A percentile compares a stretch with the other conserved stretches of the same genome.
phyloP scores from a whole-genome alignment of 306 rosid species.

The Pterocarpus santalinus region DNA sequence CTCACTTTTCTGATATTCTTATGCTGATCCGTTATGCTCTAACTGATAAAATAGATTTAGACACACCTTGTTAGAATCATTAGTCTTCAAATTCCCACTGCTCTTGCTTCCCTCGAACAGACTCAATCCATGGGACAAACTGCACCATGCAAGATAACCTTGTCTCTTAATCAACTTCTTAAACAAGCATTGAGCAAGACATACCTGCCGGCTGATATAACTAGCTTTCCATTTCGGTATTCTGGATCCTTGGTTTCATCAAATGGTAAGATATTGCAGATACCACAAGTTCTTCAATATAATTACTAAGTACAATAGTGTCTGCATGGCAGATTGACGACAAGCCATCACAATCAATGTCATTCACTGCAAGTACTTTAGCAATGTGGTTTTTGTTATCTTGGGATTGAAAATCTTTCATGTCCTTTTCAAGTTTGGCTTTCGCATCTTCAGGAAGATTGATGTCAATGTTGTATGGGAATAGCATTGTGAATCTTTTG shows the following conservation, averaged over 20 bases:
- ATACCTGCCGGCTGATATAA: constrained; percentile 83
- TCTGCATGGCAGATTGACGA: constrained; percentile 75
- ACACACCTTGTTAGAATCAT: constrained; percentile 73
- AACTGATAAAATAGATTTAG: constrained; percentile 18
- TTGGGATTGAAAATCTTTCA: constrained; percentile 71
- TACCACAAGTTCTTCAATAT: constrained; percentile 83
- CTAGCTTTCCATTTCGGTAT: constrained; percentile 93
- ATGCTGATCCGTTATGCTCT: constrained; percentile 7
- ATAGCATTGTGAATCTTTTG: constrained; percentile 62
- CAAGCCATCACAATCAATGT: constrained; percentile 85
- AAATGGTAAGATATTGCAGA: constrained; percentile 82
- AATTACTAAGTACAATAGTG: constrained; percentile 64
- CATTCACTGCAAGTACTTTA: constrained; percentile 84
- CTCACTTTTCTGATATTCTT: neutral
- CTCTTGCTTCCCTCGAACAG: constrained; percentile 78
- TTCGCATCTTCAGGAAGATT: constrained; percentile 84
- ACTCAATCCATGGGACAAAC: constrained; percentile 90
- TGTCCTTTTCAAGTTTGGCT: constrained; percentile 73
- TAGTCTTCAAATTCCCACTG: constrained; percentile 71
- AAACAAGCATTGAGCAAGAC: constrained; percentile 21
- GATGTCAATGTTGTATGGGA: constrained; percentile 73
- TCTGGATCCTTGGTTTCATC: constrained; percentile 73
- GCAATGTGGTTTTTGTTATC: constrained; percentile 93
- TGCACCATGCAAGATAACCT: constrained; percentile 55
- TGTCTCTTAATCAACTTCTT: constrained; percentile 5